Conservation (phyloP, 352 stramenopile genomes). For the Phytopythium oedochilum region DNA sequence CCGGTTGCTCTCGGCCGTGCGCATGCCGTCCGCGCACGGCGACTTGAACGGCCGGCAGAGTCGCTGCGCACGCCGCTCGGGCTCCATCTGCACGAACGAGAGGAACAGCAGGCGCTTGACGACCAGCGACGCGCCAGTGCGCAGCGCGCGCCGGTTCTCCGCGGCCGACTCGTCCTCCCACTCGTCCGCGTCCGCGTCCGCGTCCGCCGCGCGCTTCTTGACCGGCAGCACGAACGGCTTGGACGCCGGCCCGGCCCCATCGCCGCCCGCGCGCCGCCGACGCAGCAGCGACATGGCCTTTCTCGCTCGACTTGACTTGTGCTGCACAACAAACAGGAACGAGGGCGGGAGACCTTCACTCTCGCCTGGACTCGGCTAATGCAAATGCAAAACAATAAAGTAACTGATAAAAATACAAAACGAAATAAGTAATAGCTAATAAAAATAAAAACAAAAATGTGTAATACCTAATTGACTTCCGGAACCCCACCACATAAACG, state of each 20-base stretch:
- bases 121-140: conserved; percentile 39
- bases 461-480: no score
- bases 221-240: conserved; percentile 76
- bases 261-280: conserved; percentile 15
- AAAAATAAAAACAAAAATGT: no score
- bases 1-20: conserved; percentile 71
- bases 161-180: conserved; percentile 30
- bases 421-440: no score
- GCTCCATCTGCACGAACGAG: conserved; percentile 71
- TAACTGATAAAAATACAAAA: no score
- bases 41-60: conserved; percentile 77
- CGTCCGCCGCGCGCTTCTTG: conserved; percentile 19
- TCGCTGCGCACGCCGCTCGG: conserved; percentile 44
- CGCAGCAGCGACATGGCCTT: conserved; percentile 54
- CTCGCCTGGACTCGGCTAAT: no score
- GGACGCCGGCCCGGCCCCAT: conserved; percentile 37
- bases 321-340: no score
- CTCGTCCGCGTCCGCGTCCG: conserved; percentile 19
- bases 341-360: no score
- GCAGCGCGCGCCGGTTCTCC: conserved; percentile 47
- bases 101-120: conserved; percentile 82
- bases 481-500: no score
- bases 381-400: no score
- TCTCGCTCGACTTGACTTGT: no score
- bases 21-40: conserved; percentile 45